These are phyloP conservation scores for Colletotrichum sojae DNA, from an alignment of 2,329 filamentous ascomycete genomes.

Conservation along the genomic window DNA sequence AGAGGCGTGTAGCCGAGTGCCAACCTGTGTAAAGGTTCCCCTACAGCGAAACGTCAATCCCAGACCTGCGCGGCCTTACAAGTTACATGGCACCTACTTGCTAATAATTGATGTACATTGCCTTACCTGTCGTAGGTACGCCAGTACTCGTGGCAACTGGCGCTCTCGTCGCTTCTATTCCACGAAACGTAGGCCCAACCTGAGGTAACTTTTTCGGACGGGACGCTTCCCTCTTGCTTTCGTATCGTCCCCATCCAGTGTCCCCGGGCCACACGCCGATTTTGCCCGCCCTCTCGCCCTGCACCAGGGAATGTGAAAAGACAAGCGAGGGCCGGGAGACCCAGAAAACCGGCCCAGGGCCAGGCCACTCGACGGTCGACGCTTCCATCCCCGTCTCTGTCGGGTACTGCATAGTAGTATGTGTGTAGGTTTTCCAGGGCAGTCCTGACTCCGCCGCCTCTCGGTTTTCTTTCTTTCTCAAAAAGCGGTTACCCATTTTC, in stretches of 20 bases:
- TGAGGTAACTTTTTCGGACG: constrained; percentile 31
- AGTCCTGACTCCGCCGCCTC: constrained; percentile 8
- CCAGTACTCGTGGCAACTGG: constrained; percentile 2
- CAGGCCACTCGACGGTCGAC: constrained; percentile 10
- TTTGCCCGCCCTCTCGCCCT: constrained; percentile 2
- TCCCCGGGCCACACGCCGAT: constrained; percentile 22
- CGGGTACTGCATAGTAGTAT: too few relatives aligned
- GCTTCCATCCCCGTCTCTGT: constrained; percentile 3
- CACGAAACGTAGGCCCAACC: neutral
- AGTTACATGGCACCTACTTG: too few relatives aligned
- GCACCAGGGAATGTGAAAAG: constrained; percentile 7
- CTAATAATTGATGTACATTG: too few relatives aligned
- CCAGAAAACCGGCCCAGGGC: constrained; percentile 24
- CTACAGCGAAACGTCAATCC: too few relatives aligned
- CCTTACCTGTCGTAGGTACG: neutral
- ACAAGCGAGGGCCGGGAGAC: neutral
- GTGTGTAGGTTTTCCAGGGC: too few relatives aligned
- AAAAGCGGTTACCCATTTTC: constrained; percentile 19
- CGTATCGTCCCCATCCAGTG: constrained; percentile 18
- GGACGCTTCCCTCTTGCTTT: constrained; percentile 13
- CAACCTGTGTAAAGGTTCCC: too few relatives aligned
- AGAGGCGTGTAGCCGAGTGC: too few relatives aligned
- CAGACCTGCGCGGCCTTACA: too few relatives aligned
- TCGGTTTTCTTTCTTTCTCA: constrained; percentile 17
- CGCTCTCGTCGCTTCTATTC: neutral